A percentile compares a stretch with the other conserved stretches of the same genome.
Conservation (phyloP, 768 basidiomycete genomes). For the Hericium rajendrae region DNA sequence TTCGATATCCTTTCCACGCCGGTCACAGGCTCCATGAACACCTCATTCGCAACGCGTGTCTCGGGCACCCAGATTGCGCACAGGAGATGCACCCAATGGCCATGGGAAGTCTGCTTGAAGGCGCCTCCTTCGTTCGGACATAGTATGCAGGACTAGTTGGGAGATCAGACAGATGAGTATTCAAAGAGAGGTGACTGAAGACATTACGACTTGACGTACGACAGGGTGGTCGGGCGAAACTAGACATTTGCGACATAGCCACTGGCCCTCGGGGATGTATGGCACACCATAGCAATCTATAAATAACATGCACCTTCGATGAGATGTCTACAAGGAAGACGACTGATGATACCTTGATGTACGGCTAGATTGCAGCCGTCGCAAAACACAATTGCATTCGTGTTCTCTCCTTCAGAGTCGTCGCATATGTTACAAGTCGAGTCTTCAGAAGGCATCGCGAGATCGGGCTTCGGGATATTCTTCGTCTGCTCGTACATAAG, state of each 20-base stretch:
- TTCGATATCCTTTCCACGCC: constrained; percentile 83
- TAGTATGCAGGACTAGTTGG: constrained; percentile 78
- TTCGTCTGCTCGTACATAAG: constrained; percentile 53
- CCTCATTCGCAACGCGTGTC: constrained; percentile 83
- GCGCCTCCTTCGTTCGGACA: constrained; percentile 97
- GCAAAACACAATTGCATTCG: constrained; percentile 98
- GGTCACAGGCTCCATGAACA: constrained; percentile 97
- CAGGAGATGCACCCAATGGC: constrained; percentile 92
- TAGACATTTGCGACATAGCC: constrained; percentile 97
- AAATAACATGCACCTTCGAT: too few species aligned
- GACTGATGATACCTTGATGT: constrained; percentile 99
- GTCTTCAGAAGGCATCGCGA: constrained; percentile 87
- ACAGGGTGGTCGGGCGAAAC: constrained; percentile 96
- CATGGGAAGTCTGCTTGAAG: constrained; percentile 91
- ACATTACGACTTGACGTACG: constrained; percentile 34
- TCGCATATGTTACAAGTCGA: constrained; percentile 96
- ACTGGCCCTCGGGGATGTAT: constrained; percentile 98
- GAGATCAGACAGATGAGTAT: too few species aligned
- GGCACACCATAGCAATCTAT: constrained; percentile 98
- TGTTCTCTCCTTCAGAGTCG: constrained; percentile 97
- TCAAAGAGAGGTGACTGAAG: too few species aligned
- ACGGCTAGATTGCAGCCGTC: constrained; percentile 98
- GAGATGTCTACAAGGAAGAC: too few species aligned
- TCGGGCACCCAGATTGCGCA: constrained; percentile 99
- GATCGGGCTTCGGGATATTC: constrained; percentile 81